Evolutionary conservation across 805 yeast genomes (phyloP).

Genomic region (Cyberlindnera maritima): DNA sequence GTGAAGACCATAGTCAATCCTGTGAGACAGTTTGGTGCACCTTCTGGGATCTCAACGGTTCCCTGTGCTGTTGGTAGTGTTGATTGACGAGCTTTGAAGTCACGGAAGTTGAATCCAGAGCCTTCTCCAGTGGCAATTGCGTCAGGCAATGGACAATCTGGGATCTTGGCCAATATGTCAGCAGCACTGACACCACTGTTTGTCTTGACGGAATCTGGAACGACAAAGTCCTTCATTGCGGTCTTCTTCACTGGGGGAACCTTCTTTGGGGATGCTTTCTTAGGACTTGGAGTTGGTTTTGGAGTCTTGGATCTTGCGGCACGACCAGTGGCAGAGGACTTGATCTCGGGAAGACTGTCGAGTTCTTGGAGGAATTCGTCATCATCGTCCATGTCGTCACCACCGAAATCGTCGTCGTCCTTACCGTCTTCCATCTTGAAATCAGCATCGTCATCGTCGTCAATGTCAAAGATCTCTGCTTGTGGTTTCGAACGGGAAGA

Average conservation of each 20-base stretch:
- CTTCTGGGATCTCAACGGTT: slow-evolving; percentile 64
- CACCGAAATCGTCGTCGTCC: slow-evolving; percentile 14
- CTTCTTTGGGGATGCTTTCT: background rate
- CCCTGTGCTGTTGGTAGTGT: slow-evolving; percentile 34
- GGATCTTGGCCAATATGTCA: slow-evolving; percentile 59
- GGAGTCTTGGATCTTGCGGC: slow-evolving; percentile 2
- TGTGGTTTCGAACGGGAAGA: slow-evolving; percentile 7
- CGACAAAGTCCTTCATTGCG: background rate
- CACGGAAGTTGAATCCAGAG: slow-evolving; percentile 54
- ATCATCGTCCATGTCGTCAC: slow-evolving; percentile 18
- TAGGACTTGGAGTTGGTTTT: slow-evolving; percentile 6
- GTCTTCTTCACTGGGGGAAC: background rate
- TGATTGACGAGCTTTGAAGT: slow-evolving; percentile 48
- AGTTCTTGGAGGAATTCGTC: slow-evolving; percentile 16
- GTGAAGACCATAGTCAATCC: slow-evolving; percentile 94
- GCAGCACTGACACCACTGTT: slow-evolving; percentile 40
- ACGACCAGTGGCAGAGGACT: slow-evolving; percentile 3
- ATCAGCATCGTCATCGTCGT: slow-evolving; percentile 25
- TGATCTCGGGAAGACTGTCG: slow-evolving; percentile 7
- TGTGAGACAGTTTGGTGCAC: slow-evolving; percentile 78
- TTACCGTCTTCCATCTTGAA: slow-evolving; percentile 10
- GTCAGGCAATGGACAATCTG: slow-evolving; percentile 67
- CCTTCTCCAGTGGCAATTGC: slow-evolving; percentile 45
- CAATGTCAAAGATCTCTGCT: slow-evolving; percentile 17
- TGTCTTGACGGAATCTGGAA: slow-evolving; percentile 8